Conservation (phyloP, 805 yeast genomes). For the Candida sphagnicola region DNA sequence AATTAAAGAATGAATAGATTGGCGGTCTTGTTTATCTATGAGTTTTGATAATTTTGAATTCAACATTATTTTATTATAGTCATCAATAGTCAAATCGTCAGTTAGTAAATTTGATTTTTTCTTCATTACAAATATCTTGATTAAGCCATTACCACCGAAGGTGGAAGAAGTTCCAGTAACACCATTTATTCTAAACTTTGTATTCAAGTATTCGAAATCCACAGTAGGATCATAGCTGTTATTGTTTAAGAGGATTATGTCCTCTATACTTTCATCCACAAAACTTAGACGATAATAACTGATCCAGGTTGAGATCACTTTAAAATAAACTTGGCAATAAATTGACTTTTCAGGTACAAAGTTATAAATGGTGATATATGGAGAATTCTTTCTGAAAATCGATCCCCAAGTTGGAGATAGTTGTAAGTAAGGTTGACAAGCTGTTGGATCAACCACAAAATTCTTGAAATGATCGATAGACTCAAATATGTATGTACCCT, state of each 20-base stretch:
- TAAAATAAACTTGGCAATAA: slow-evolving; percentile 27
- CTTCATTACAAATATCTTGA: slow-evolving; percentile 20
- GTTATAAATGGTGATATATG: slow-evolving; percentile 21
- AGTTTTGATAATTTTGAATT: slow-evolving; percentile 15
- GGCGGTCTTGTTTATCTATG: slow-evolving; percentile 18
- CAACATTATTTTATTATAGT: slow-evolving; percentile 6
- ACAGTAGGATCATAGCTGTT: slow-evolving; percentile 28
- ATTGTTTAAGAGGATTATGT: slow-evolving; percentile 19
- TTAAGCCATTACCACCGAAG: slow-evolving; percentile 23
- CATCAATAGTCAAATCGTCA: slow-evolving; percentile 14
- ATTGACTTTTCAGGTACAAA: slow-evolving; percentile 14
- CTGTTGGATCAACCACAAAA: neutral
- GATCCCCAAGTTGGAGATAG: slow-evolving; percentile 16
- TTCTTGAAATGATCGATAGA: neutral
- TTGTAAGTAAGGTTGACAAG: slow-evolving; percentile 12
- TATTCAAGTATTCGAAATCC: slow-evolving; percentile 20
- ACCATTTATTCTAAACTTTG: slow-evolving; percentile 27
- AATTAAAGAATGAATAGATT: slow-evolving; percentile 16
- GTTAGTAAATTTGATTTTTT: slow-evolving; percentile 15
- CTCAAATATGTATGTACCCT: slow-evolving; percentile 7
- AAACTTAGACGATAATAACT: slow-evolving; percentile 27
- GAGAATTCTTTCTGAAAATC: slow-evolving; percentile 24
- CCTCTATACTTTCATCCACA: slow-evolving; percentile 3
- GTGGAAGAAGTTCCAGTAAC: slow-evolving; percentile 32
- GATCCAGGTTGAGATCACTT: slow-evolving; percentile 23